Percentiles rank a stretch among this genome's conserved stretches.
phyloP scores from a whole-genome alignment of 108 stramenopile genomes.

The Schizochytrium sp. region DNA sequence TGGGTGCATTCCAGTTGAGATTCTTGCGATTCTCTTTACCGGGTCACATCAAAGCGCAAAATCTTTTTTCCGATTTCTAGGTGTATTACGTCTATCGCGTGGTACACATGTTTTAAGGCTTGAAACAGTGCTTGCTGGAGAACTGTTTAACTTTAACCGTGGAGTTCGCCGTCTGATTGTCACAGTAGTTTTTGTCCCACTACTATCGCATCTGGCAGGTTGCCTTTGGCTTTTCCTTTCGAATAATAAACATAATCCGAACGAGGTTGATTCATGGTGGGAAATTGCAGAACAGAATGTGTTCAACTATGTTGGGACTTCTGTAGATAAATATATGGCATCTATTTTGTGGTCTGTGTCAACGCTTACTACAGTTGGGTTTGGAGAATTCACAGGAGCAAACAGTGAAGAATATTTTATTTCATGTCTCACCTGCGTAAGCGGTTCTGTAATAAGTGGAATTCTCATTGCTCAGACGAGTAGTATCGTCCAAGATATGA shows the following conservation, averaged over 20 bases:
- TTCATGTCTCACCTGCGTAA: background rate
- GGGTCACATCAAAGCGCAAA: background rate
- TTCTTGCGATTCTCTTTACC: background rate
- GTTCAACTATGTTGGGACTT: background rate
- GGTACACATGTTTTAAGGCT: background rate
- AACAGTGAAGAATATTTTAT: background rate
- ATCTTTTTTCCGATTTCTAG: background rate
- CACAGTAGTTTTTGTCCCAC: background rate
- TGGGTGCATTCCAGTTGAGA: slow-evolving; percentile 7
- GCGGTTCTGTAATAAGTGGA: background rate
- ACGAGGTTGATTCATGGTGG: background rate
- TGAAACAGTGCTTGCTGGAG: background rate
- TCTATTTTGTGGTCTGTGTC: slow-evolving; percentile 16
- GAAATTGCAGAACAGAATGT: background rate
- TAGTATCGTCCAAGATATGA: slow-evolving; percentile 20
- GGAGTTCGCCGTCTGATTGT: slow-evolving; percentile 23
- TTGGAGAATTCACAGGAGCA: background rate
- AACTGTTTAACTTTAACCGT: slow-evolving; percentile 25
- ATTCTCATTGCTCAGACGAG: slow-evolving; percentile 21
- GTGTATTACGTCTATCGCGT: background rate
- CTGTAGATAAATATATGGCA: background rate
- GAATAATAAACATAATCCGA: background rate
- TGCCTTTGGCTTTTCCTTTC: background rate
- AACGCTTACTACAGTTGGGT: slow-evolving; percentile 25
- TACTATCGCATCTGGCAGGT: slow-evolving; percentile 1